Base-by-base conservation (phyloP, 352 stramenopile species). In the Phytophthora boehmeriae region DNA sequence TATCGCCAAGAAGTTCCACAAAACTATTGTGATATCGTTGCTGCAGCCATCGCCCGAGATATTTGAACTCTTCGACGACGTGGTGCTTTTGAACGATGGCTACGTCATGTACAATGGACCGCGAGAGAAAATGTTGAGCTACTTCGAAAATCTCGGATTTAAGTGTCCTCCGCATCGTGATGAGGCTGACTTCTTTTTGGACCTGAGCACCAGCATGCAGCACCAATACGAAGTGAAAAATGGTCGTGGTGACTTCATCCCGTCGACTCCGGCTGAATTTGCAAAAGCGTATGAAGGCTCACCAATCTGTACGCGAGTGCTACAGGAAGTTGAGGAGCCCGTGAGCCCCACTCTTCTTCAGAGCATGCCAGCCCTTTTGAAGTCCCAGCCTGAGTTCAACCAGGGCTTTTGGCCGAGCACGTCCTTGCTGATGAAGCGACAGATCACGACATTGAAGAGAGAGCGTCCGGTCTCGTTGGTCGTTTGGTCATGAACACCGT, bases 121-220 rank as follows among this genome's bases (percentile, higher is more conserved):
- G 9, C 32, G 62, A 11, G 46, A 46, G 0, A 4, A 53, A 30
- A 64, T 34, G 2, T 19, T 72, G 41, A 14, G 9, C 5, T 66
- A 60, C 49, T 66, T 66, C 8, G 58, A 60, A 20, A 20, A 1
- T 19, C 17, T 54, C 8, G 32, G 60, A 56, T 64, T 83, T 71
- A 52, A 62, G 49, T 53, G 56, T 38, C 38, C 54, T 66, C 32
- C 63, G 54, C 27, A 79, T 80, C 54, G 46, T 51, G 90, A 98
- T 62, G 64, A 92, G 16, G 93, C 90, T n/a, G 95, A 98, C 69
- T 98, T 96, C 67, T 70, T 98, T 30, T 64, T 96, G 35, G 85
- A 84, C 49, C 50, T 88, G 0, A 70, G 73, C 4, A 80, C 75
- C 14, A 30, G 61, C 17, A 69, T 70, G 22, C 72, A 82, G 27